Evolutionary conservation across 208 protist genomes (phyloP), one percentile per base, ranked within the genome.

Genomic region (Acanthamoeba polyphaga): DNA sequence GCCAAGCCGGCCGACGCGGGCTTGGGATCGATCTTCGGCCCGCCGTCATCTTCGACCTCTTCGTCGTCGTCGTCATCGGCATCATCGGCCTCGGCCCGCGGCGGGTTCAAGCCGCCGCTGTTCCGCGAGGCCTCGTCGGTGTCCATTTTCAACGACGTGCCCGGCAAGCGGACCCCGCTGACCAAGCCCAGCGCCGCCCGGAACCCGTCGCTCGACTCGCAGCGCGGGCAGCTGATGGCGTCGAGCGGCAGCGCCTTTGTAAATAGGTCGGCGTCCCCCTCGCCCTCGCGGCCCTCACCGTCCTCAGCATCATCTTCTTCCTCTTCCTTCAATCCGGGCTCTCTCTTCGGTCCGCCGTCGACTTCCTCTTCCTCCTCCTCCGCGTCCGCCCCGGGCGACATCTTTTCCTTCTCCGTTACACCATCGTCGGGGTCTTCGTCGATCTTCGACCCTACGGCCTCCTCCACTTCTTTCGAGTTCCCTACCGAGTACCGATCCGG

Each of bases 191-290:
- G 17, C 29, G 29, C 17, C 27, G 29, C 34, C 34, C 15, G 22
- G 74, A 9, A 34, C n/a, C 7, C 9, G 10, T 15, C 17, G 38
- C 32, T 24, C 24, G 22, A 84, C 74, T 22, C 66, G 66, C 66
- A 68, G 62, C 62, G 46, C 12, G 10, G 74, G 43, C 32, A 15
- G 34, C 74, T 84, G 34, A 27, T 17, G 27, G 74, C 74, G 9
- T 84, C 74, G 46, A n/a, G 43, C 46, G 74, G 74, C 74, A 84
- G 74, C 74, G 74, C 74, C 46, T 84, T 84, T 84, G 74, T 84
- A 84, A 46, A 84, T 84, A 84, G 74, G 74, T 84, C 74, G 66
- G 29, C 66, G n/a, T 74, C 66, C 0, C 17, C 66, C 27, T 43
- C 66, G 29, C 29, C 66, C 29, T 34, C 66, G 13, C 60, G 60